Conservation (phyloP, 805 yeast genomes). For the Maudiozyma turicensis region DNA sequence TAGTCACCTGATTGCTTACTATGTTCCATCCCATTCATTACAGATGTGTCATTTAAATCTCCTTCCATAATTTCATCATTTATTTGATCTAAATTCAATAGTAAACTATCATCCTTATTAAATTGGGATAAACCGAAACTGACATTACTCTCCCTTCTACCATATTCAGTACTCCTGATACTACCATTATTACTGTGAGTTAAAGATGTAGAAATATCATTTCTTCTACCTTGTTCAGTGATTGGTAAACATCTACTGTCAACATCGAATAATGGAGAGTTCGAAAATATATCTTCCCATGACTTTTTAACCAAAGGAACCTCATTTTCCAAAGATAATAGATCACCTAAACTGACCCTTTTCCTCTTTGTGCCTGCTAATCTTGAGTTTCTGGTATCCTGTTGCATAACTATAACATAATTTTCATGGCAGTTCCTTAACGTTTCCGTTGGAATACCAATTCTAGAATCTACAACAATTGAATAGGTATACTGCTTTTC, state of each 20-base stretch:
- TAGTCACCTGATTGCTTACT: slow-evolving; percentile 6
- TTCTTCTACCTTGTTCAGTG: slow-evolving; percentile 11
- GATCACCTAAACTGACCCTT: background rate
- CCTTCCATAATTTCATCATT: slow-evolving; percentile 22
- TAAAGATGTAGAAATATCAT: slow-evolving; percentile 7
- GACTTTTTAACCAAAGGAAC: background rate
- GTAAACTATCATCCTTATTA: slow-evolving; percentile 6
- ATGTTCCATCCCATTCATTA: background rate
- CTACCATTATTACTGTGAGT: slow-evolving; percentile 16
- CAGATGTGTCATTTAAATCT: slow-evolving; percentile 1
- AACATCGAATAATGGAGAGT: background rate
- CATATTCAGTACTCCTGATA: slow-evolving; percentile 20
- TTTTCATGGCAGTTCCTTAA: slow-evolving; percentile 16
- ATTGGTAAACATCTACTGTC: background rate
- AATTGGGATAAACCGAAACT: background rate
- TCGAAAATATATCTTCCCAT: background rate
- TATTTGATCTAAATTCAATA: slow-evolving; percentile 23
- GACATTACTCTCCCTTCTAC: slow-evolving; percentile 13
- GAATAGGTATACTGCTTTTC: background rate
- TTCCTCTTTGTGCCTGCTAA: background rate
- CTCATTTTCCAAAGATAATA: background rate
- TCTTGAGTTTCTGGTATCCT: background rate
- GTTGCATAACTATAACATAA: slow-evolving; percentile 17
- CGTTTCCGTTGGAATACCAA: slow-evolving; percentile 19
- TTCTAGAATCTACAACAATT: slow-evolving; percentile 14